Evolutionary conservation across 805 yeast species (phyloP).

Genomic region (Diddensiella santjacobensis): DNA sequence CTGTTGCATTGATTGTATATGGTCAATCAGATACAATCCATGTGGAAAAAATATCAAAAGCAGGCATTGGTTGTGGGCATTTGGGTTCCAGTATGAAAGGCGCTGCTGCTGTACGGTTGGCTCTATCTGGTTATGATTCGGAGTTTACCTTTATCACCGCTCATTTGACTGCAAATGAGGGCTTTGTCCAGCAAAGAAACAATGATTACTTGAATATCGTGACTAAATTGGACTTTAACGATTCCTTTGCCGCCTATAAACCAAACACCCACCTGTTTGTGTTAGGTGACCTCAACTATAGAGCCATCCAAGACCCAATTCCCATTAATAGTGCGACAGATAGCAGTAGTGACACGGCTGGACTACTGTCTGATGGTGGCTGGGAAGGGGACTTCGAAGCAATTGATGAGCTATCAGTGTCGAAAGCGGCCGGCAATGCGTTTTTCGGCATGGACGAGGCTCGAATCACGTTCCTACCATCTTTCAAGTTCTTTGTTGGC

Average conservation of each 20-base stretch:
- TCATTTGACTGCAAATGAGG: constrained; percentile 81
- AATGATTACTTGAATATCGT: constrained; percentile 47
- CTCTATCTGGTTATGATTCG: constrained; percentile 26
- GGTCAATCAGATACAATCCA: constrained; percentile 5
- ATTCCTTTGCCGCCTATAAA: constrained; percentile 50
- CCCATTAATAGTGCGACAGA: constrained; percentile 6
- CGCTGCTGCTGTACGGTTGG: constrained; percentile 59
- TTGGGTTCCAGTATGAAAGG: constrained; percentile 69
- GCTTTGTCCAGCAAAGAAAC: constrained; percentile 52
- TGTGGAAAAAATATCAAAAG: constrained; percentile 15
- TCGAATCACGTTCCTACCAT: constrained; percentile 65
- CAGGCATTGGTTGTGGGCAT: constrained; percentile 43
- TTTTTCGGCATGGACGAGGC: constrained; percentile 67
- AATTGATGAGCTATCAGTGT: constrained; percentile 49
- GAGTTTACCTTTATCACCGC: constrained; percentile 58
- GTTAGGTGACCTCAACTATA: constrained; percentile 83
- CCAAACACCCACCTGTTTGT: constrained; percentile 60
- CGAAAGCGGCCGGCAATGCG: constrained; percentile 41
- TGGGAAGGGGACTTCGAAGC: constrained; percentile 29
- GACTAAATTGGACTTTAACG: constrained; percentile 54
- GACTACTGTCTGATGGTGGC: constrained; percentile 14
- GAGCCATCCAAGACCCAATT: constrained; percentile 42
- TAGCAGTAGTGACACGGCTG: constrained; percentile 20
- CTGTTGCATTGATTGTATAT: constrained; percentile 30
- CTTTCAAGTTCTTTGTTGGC: constrained; percentile 62